Percentiles rank a stretch among this genome's conserved stretches.
Conservation (phyloP, 2,329 filamentous ascomycete species). For the Iodosphaeria phyllophila region DNA sequence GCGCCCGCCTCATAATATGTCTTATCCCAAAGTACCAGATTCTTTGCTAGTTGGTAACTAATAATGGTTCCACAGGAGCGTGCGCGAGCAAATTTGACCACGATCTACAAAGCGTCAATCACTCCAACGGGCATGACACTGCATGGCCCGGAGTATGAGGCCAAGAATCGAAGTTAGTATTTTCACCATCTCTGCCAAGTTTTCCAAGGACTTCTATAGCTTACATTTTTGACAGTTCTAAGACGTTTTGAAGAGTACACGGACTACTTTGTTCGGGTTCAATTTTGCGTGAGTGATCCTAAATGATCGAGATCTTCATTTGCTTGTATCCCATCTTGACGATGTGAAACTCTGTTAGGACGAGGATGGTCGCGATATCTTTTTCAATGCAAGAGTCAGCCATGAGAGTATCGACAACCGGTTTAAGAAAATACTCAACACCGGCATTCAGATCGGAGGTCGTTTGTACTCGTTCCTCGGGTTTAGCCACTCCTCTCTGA, state of each 20-base stretch:
- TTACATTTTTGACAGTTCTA: too few species aligned
- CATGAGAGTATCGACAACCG: conserved; percentile 33
- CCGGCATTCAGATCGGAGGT: conserved; percentile 45
- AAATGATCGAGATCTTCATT: too few species aligned
- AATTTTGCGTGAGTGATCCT: too few species aligned
- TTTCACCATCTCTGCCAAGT: too few species aligned
- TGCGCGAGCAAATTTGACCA: conserved; percentile 21
- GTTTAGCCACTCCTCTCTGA: conserved; percentile 63
- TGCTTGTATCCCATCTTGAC: too few species aligned
- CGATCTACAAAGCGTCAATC: conserved; percentile 35
- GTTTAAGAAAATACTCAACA: conserved; percentile 39
- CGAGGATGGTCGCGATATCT: conserved; percentile 48
- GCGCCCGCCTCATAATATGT: too few species aligned
- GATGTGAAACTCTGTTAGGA: too few species aligned
- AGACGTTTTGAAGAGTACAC: conserved; percentile 41
- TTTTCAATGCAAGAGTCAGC: conserved; percentile 31
- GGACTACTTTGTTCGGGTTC: conserved; percentile 50
- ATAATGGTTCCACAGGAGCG: conserved; percentile 6
- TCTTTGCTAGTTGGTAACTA: background rate
- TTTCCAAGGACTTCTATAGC: too few species aligned
- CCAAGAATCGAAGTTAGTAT: conserved; percentile 51
- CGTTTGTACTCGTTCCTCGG: conserved; percentile 49
- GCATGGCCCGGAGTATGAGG: conserved; percentile 44
- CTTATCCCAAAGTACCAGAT: too few species aligned
- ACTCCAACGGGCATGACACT: conserved; percentile 40